phyloP scores from a whole-genome alignment of 306 rosid genomes.

The Neltuma alba region DNA sequence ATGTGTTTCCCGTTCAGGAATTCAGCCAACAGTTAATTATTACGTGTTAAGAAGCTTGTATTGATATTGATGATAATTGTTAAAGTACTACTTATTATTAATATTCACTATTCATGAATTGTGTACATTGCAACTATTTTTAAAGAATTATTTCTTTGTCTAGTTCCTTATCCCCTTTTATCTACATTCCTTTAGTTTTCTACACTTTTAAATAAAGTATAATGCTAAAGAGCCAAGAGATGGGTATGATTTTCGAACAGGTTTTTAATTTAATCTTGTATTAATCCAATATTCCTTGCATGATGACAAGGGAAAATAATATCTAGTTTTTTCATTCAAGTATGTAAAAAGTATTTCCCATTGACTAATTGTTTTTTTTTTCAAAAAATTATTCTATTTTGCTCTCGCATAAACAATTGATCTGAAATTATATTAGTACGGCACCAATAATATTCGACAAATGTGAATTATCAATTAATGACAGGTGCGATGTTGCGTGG shows the following conservation, averaged over 20 bases:
- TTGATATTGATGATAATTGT: neutral
- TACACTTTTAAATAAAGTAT: neutral
- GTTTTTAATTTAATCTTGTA: neutral
- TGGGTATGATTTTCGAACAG: neutral
- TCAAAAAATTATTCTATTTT: too few species aligned
- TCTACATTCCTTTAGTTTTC: neutral
- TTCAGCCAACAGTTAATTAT: neutral
- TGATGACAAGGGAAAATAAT: too few species aligned
- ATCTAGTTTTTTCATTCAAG: too few species aligned
- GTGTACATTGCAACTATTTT: neutral
- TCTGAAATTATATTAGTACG: too few species aligned
- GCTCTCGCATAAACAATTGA: too few species aligned
- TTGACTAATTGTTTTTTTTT: too few species aligned
- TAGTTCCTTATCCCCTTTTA: neutral
- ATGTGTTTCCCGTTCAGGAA: neutral
- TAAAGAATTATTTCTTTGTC: neutral
- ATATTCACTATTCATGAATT: neutral
- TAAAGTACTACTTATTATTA: too few species aligned
- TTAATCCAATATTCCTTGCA: too few species aligned
- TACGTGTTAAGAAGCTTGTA: neutral
- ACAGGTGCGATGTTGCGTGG: too few species aligned
- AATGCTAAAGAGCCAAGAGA: neutral
- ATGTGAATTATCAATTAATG: too few species aligned
- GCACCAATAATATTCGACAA: too few species aligned
- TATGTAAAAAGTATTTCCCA: too few species aligned